Percentiles rank a stretch among this genome's conserved stretches.
Conservation (phyloP, 2,329 filamentous ascomycete species). For the Parafenestella ontariensis region DNA sequence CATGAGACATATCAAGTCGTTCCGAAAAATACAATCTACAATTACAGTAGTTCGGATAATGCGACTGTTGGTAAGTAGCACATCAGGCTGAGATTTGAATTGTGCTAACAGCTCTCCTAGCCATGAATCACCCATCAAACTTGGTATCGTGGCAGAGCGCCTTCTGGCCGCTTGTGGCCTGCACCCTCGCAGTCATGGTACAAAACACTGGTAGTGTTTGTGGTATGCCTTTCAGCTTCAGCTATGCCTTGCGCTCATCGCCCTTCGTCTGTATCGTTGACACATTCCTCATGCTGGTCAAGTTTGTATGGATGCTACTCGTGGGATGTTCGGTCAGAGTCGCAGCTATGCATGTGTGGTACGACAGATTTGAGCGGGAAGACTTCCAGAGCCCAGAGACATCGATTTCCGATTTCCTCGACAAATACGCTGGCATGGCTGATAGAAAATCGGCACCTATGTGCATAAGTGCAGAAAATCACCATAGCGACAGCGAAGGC, state of each 20-base stretch:
- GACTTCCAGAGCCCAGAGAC: neutral
- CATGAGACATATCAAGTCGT: neutral
- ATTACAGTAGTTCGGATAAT: neutral
- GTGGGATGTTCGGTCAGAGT: neutral
- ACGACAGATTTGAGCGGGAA: slow-evolving; percentile 2
- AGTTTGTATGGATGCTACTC: neutral
- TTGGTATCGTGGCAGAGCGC: slow-evolving; percentile 6
- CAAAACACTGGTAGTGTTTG: slow-evolving; percentile 2
- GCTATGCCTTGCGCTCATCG: slow-evolving; percentile 4
- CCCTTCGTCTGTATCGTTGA: slow-evolving; percentile 3
- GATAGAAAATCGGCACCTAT: no score
- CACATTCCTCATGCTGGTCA: slow-evolving; percentile 1
- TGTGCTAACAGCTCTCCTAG: neutral
- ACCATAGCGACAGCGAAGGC: no score
- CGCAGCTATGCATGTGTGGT: slow-evolving; percentile 6
- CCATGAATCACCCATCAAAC: neutral
- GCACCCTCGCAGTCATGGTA: slow-evolving; percentile 1
- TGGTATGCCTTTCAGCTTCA: neutral
- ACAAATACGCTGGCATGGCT: no score
- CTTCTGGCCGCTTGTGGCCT: slow-evolving; percentile 9
- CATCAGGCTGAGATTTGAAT: neutral
- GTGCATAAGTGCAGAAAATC: no score
- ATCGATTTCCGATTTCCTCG: no score
- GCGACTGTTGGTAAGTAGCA: neutral
- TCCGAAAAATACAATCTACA: neutral